A percentile compares a stretch with the other conserved stretches of the same genome.
Evolutionary conservation across 495 filamentous ascomycete species (phyloP).

Genomic region (Penicillium silybi): DNA sequence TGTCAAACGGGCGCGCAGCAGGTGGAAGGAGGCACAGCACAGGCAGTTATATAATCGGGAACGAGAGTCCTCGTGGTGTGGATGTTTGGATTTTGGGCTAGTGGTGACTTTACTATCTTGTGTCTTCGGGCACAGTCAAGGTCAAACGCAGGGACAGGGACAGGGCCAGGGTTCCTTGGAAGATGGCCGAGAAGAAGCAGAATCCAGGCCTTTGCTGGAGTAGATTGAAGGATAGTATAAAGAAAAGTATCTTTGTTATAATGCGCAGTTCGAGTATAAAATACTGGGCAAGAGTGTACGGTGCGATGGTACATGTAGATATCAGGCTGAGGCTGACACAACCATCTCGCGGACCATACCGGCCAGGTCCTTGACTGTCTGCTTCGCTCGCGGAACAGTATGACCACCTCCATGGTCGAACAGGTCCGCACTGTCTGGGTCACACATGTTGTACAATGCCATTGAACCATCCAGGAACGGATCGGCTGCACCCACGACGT

Average conservation of each 20-base stretch:
- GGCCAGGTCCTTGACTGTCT: neutral
- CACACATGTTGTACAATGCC: conserved; percentile 54
- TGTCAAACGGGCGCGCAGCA: conserved; percentile 16
- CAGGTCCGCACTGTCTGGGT: conserved; percentile 39
- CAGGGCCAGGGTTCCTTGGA: neutral
- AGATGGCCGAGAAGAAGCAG: conserved; percentile 21
- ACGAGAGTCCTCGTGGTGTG: conserved; percentile 4
- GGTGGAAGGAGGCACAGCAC: conserved; percentile 23
- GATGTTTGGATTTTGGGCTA: conserved; percentile 5
- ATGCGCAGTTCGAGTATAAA: neutral
- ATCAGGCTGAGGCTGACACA: neutral
- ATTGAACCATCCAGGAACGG: conserved; percentile 49
- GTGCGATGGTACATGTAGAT: too few relatives aligned
- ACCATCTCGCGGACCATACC: neutral
- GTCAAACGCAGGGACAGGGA: neutral
- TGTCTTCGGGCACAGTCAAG: conserved; percentile 1
- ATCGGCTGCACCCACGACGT: conserved; percentile 56
- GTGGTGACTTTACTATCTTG: conserved; percentile 5
- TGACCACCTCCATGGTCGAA: conserved; percentile 34
- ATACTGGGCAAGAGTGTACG: too few relatives aligned
- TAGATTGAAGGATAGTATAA: neutral
- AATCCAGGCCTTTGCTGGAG: conserved; percentile 28
- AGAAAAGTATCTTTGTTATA: neutral
- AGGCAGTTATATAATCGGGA: conserved; percentile 1
- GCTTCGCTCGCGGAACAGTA: neutral